Evolutionary conservation across 2,329 filamentous ascomycete species (phyloP), one percentile per base, ranked within the genome.

Genomic region (Exophiala phaeomuriformis): DNA sequence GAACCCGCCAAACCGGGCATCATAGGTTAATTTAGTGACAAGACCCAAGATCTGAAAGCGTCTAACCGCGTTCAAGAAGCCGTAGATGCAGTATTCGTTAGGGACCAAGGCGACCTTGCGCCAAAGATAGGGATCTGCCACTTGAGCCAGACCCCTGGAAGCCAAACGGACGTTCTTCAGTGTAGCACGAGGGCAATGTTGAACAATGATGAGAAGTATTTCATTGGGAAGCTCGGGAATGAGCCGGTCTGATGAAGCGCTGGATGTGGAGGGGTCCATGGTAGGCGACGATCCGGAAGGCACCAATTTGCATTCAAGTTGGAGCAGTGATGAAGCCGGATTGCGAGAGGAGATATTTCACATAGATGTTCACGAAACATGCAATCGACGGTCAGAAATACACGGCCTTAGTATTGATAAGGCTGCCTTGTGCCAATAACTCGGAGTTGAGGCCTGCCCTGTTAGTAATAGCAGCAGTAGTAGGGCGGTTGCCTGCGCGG

Each of bases 111-210:
- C 55, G 7, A 61, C 47, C 33, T 53, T 51, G 39, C 51, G 48
- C 58, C 56, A 61, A 4, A 58, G 45, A 40, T 51, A 51, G 8
- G 58, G 56, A 9, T 56, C 53, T 30, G 49, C 53, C 47, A 59
- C 37, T 28, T 58, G 52, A 42, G 53, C 56, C 10, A 61, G 47
- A 7, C 31, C 43, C 47, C 53, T 58, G 47, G 56, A 59, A 6
- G 54, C 53, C 42, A 61, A 43, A 3, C 58, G 58, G n/a, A 61
- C 41, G 39, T 55, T 47, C 36, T 61, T 58, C n/a, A 58, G 29
- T n/a, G 56, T 55, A 10, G 47, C 37, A 9, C 55, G 51, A 12
- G 53, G 47, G 37, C 53, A 58, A 41, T 31, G 47, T 47, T 57
- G 58, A 12, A 55, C 42, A 50, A 61, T 55, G 27, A 54, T 43